A percentile compares a stretch with the other conserved stretches of the same genome.
Conservation (phyloP, 2,329 filamentous ascomycete species). For the Capronia coronata region DNA sequence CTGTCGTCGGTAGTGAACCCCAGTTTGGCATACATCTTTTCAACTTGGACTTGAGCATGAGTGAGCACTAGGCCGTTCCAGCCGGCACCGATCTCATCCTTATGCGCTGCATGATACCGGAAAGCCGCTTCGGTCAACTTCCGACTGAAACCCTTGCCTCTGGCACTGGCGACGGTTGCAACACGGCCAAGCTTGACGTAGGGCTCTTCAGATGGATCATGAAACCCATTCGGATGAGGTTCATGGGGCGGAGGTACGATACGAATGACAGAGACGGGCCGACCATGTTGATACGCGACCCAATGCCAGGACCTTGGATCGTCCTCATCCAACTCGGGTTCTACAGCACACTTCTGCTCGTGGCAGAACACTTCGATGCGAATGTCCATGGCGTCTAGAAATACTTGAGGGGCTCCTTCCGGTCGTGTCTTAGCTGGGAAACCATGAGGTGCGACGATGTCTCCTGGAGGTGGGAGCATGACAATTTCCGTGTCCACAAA, state of each 20-base stretch:
- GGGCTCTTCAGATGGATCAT: conserved; percentile 48
- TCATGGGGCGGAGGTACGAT: conserved; percentile 74
- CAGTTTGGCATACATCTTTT: conserved; percentile 60
- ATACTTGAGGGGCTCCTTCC: conserved; percentile 41
- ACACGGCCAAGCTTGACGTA: conserved; percentile 79
- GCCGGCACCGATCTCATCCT: conserved; percentile 39
- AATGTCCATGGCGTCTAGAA: conserved; percentile 55
- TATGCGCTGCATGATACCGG: conserved; percentile 59
- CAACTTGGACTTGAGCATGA: conserved; percentile 67
- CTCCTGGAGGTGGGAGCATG: conserved; percentile 23
- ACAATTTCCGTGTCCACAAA: conserved; percentile 4
- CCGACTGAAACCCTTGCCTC: conserved; percentile 58
- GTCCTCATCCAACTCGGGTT: conserved; percentile 73
- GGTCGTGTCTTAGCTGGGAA: conserved; percentile 25
- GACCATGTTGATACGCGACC: conserved; percentile 63
- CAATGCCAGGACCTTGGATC: conserved; percentile 77
- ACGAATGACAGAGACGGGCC: conserved; percentile 68
- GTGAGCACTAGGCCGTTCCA: conserved; percentile 73
- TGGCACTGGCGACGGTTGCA: conserved; percentile 60
- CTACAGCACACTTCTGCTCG: conserved; percentile 52
- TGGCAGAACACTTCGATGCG: conserved; percentile 53
- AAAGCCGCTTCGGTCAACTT: conserved; percentile 62
- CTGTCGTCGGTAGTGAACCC: conserved; percentile 68
- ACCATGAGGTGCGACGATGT: conserved; percentile 23
- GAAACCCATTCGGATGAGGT: conserved; percentile 44